These are phyloP conservation scores for Geotrichum klebahnii DNA, from an alignment of 1,139 yeast species.

Conservation along the genomic window DNA sequence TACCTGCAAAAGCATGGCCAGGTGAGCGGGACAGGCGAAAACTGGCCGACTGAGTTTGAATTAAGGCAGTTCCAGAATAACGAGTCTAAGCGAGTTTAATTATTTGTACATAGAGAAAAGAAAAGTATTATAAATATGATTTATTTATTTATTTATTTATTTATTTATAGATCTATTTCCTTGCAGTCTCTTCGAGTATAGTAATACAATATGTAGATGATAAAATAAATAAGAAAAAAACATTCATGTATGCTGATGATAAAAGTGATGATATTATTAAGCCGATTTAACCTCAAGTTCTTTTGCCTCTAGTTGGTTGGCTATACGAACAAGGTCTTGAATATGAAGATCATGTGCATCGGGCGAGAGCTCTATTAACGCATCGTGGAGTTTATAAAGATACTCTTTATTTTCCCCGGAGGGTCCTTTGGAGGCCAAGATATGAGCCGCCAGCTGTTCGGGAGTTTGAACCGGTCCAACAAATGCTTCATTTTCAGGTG, in stretches of 20 bases:
- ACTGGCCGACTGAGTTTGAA: conserved; percentile 36
- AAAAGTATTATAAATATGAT: too few species aligned
- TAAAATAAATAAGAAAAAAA: too few species aligned
- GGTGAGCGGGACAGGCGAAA: conserved; percentile 23
- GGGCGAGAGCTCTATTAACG: conserved; percentile 43
- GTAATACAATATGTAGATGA: too few species aligned
- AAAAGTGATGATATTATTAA: background rate
- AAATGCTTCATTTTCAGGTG: conserved; percentile 73
- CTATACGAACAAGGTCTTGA: conserved; percentile 34
- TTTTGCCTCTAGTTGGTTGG: conserved; percentile 24
- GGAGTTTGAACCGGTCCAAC: conserved; percentile 66
- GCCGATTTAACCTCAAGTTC: background rate
- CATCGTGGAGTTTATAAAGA: conserved; percentile 47
- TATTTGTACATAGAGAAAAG: background rate
- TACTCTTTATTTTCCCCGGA: conserved; percentile 80
- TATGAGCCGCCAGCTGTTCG: conserved; percentile 56
- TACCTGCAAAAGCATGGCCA: conserved; percentile 33
- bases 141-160: too few species aligned
- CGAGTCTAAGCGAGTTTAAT: conserved; percentile 3
- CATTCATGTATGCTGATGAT: too few species aligned
- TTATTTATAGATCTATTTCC: too few species aligned
- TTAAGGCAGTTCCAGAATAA: conserved; percentile 23
- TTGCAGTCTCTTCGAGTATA: too few species aligned
- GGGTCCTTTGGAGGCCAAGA: conserved; percentile 61
- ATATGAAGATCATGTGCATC: conserved; percentile 40